Evolutionary conservation across 139 green algal species (phyloP).

Genomic region (Tetradesmus obliquus): DNA sequence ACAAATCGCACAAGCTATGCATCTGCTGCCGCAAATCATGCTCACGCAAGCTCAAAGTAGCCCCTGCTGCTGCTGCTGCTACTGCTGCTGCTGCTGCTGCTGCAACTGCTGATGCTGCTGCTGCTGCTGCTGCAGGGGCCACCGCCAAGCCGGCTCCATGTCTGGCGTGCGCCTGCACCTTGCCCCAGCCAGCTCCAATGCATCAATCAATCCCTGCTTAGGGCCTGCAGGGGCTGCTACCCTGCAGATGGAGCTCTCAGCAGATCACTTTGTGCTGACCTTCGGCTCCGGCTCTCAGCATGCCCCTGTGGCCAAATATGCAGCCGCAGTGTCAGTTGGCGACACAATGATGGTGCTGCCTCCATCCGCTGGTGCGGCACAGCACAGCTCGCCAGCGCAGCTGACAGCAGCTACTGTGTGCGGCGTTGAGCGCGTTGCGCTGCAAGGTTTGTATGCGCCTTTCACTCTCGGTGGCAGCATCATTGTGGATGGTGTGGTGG

Average conservation of each 20-base stretch:
- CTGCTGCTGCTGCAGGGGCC: background rate
- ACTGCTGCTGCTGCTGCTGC: background rate
- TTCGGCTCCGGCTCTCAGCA: no score
- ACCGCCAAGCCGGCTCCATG: background rate
- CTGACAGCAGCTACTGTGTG: no score
- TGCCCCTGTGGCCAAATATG: background rate
- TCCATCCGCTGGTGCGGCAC: no score
- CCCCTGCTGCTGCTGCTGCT: no score
- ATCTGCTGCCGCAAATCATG: no score
- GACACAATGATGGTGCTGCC: no score
- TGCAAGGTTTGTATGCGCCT: background rate
- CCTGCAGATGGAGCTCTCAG: background rate
- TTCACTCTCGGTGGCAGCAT: slow-evolving; percentile 33
- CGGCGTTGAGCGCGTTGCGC: no score
- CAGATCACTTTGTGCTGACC: background rate
- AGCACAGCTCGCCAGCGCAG: no score
- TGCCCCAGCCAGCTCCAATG: background rate
- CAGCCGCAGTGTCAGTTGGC: background rate
- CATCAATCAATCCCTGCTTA: background rate
- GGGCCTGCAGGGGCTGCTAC: background rate
- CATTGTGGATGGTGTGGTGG: slow-evolving; percentile 23
- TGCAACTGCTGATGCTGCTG: background rate
- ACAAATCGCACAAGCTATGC: no score
- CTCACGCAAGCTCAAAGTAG: no score
- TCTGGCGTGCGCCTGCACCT: background rate